These are phyloP conservation scores for Syzygium aromaticum DNA, from an alignment of 345 rosid species.

Conservation along the genomic window DNA sequence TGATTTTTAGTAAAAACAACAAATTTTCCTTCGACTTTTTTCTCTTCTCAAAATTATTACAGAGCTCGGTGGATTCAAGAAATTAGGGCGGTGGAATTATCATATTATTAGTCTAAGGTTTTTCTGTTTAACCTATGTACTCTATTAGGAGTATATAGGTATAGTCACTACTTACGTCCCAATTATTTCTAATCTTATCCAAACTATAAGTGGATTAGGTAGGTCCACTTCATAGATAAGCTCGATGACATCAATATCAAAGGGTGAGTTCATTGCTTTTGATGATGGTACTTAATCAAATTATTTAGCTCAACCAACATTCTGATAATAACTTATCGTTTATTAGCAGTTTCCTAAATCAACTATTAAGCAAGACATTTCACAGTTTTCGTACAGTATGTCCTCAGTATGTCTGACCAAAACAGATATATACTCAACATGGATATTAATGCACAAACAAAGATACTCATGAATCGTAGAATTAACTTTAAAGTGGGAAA, in stretches of 20 bases:
- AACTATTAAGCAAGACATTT: background rate
- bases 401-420: background rate
- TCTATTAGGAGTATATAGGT: background rate
- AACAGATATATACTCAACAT: background rate
- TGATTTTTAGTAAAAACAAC: background rate
- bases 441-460: background rate
- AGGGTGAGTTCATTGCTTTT: background rate
- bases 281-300: background rate
- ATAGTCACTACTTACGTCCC: background rate
- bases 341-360: background rate
- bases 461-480: background rate
- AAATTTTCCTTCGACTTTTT: background rate
- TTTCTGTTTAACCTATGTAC: background rate
- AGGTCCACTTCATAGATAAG: background rate
- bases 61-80: background rate
- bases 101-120: background rate
- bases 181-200: background rate
- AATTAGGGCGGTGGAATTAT: background rate
- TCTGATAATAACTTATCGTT: background rate
- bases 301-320: background rate
- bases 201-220: background rate
- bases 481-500: background rate
- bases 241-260: background rate
- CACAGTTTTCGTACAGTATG: background rate
- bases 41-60: background rate